Evolutionary conservation across 371 early-diverging fungal genomes (phyloP), one percentile per base, ranked within the genome.

Genomic region (Rhizomucor pusillus): DNA sequence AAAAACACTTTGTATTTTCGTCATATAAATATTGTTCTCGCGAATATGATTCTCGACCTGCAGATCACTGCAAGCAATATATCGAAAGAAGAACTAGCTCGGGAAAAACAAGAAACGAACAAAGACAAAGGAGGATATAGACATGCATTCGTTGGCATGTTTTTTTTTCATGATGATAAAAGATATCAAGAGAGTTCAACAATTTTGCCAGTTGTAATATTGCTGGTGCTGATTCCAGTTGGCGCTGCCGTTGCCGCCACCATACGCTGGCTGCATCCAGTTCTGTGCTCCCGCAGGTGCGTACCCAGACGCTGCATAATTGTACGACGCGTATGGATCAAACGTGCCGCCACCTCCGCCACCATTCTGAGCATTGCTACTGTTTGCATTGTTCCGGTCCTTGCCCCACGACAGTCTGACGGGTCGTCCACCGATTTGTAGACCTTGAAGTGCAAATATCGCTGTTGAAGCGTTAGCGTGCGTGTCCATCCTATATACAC

Each of bases 391-490:
- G 43, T 73, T 73, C 29, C 90, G 79, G 52, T 92, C 93, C 69
- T 90, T 90, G 52, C 93, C 94, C 94, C 94, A 94, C 18, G 90
- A 89, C 57, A 90, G 73, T 78, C 81, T 83, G 24, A 85, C 71
- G 29, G 86, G 80, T 43, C 91, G 79, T n/a, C 90, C 90, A 41
- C 86, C 84, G 51, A 95, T 75, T 19, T 54, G 57, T 35, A 78
- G 63, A 6, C 91, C 92, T 65, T 91, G 84, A 33, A 94, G 74
- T 43, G 85, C 75, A 53, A 82, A 81, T 56, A 95, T 95, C 20
- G 95, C 91, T 48, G 81, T 79, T 9, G 94, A 85, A 11, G 95
- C 95, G 69, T 86, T 86, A 48, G 92, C 93, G 63, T 95, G 95
- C 7, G 92, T 80, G 62, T 93, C 93, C 59, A 95, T 68, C 64